Conservation (phyloP, 2,329 filamentous ascomycete species). For the Orbilia blumenaviensis region DNA sequence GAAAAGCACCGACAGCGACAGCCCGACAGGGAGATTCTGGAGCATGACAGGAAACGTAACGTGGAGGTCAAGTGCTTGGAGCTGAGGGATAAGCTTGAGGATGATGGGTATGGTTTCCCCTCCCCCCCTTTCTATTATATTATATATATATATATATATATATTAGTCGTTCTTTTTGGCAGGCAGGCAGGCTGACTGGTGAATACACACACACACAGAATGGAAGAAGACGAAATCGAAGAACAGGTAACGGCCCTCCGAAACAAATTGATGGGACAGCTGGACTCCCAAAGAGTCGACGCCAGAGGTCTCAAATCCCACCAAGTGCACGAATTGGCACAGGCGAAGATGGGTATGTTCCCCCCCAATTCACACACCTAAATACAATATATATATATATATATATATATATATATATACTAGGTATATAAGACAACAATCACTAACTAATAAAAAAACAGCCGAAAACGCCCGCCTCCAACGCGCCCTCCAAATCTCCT, state of each 20-base stretch:
- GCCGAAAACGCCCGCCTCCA: conserved; percentile 85
- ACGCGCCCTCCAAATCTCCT: conserved; percentile 84
- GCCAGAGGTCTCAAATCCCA: conserved; percentile 79
- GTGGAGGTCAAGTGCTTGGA: conserved; percentile 95
- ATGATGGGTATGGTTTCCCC: conserved; percentile 73
- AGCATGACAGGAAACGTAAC: conserved; percentile 89
- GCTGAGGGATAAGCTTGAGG: conserved; percentile 87
- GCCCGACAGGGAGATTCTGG: conserved; percentile 89
- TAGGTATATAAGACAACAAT: not conserved
- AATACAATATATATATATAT: too few relatives aligned
- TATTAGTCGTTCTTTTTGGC: not conserved
- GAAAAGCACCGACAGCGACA: conserved; percentile 80
- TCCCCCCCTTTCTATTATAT: not conserved
- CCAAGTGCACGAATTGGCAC: conserved; percentile 94
- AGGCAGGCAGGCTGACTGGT: not conserved
- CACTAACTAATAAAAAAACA: not conserved
- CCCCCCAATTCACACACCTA: not conserved
- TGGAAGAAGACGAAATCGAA: conserved; percentile 92
- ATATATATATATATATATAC: too few relatives aligned
- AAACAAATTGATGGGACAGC: conserved; percentile 69
- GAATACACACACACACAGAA: conserved; percentile 66
- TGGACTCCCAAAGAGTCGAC: conserved; percentile 64
- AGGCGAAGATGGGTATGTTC: conserved; percentile 81
- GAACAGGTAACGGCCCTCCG: conserved; percentile 74
- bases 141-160: not conserved